Evolutionary conservation across 768 basidiomycete species (phyloP), one percentile per base, ranked within the genome.

Genomic region (Boletellus sp.): DNA sequence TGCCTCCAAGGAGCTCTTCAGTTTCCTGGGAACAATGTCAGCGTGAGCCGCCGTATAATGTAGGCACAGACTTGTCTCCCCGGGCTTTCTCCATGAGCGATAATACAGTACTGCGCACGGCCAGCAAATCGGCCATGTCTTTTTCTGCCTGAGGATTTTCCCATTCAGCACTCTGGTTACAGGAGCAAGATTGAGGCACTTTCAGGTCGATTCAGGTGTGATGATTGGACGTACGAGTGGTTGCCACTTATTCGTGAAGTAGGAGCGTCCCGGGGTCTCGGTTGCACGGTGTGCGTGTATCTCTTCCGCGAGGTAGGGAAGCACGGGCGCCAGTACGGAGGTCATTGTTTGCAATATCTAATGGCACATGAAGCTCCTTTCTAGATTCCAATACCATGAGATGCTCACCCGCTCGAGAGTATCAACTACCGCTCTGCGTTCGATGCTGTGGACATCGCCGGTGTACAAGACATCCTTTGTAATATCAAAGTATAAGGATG

Each of bases 251-350:
- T 71, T 74, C 52, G 73, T 72, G 60, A 94, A 95, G n/a, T 90
- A 76, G 0, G 90, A 94, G 0, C 52, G 64, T 0, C 56, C 63
- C 26, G 55, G 57, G 8, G 58, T 45, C 12, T 49, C 46, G 0
- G 47, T 53, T 28, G 31, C 50, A 39, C 50, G 46, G 17, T 68
- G 65, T 13, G 64, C 64, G 20, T 89, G 78, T 48, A 94, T 81
- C 66, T 97, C 95, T 68, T 96, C 94, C 0, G 91, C 88, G 6
- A 96, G 78, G 62, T 95, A 89, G 9, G 95, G 95, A 2, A 91
- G 73, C 23, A 97, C 83, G 0, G 95, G 95, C 0, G 91, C 89
- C 40, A 94, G 72, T 3, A 91, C 76, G 3, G 75, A 76, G 1
- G 81, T 81, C 70, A 91, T 78, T 2, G 81, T 84, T 24, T 73